Base-by-base conservation (phyloP, 208 protist genomes). In the Crithidia bombi region DNA sequence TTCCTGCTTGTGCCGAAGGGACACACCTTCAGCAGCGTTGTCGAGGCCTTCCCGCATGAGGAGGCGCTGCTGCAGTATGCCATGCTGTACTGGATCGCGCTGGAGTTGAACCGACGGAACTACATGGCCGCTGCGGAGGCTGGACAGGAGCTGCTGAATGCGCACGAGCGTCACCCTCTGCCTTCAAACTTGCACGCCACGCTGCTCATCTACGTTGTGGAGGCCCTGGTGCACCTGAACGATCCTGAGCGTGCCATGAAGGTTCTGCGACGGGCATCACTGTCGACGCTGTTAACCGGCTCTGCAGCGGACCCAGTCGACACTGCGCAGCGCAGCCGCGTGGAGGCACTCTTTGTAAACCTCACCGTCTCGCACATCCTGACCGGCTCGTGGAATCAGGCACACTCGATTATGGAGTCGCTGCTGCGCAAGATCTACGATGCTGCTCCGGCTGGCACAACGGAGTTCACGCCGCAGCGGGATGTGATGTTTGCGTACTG, bases 301-400 rank as follows among this genome's bases (percentile, higher is more conserved):
- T 64, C 76, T 5, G 64, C 41, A 15, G 68, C 11, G 43, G 77
- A 82, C 39, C 65, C 70, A 21, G 49, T 87, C 33, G 90, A 95
- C 62, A 73, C 64, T 28, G 82, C 88, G 28, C 91, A 96, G 65
- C 84, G 89, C 47, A 89, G 87, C 63, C 89, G 89, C 59, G 66
- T 94, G 32, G 89, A 94, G 73, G 80, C 83, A n/a, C 83, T 96
- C 62, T 92, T 96, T 63, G 74, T 93, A 25, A 92, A 94, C 63
- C 50, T 96, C 35, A 83, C 87, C 28, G 78, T 96, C 39, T 89
- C 89, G 35, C 88, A 94, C 55, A 91, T 96, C 55, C 75, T 92
- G 25, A 89, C 78, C 14, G 91, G 91, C 25, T 86, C 82, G 26
- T 96, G 88, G 89, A 93, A 83, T 44, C 86, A 96, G 68, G 91